A percentile compares a stretch with the other conserved stretches of the same genome.
These are phyloP conservation scores for Debaryomyces hansenii DNA, from an alignment of 805 yeast species.

Conservation along the genomic window DNA sequence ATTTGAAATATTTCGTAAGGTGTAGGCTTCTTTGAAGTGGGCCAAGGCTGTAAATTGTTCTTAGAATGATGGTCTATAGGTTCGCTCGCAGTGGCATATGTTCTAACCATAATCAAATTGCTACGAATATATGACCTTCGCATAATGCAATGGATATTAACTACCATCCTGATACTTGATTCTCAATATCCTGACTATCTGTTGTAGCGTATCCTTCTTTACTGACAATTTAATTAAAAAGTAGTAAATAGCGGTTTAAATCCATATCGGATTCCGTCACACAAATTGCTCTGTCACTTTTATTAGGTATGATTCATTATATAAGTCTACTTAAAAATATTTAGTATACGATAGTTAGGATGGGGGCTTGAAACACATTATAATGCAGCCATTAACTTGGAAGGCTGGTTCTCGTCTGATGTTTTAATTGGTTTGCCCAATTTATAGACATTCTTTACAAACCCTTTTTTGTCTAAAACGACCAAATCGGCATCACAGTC, in stretches of 20 bases:
- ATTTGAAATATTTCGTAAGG: slow-evolving; percentile 67
- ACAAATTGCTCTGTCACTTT: too few species aligned
- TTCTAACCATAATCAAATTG: not conserved
- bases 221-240: too few species aligned
- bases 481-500: slow-evolving; percentile 62
- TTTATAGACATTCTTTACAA: slow-evolving; percentile 50
- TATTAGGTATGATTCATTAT: too few species aligned
- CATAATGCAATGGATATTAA: not conserved
- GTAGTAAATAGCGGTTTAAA: too few species aligned
- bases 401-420: slow-evolving; percentile 16
- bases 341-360: too few species aligned
- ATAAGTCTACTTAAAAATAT: too few species aligned
- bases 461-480: slow-evolving; percentile 43
- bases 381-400: slow-evolving; percentile 15
- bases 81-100: slow-evolving; percentile 8
- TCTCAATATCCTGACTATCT: too few species aligned
- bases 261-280: too few species aligned
- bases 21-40: slow-evolving; percentile 52
- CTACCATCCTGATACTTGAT: too few species aligned
- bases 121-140: not conserved
- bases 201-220: too few species aligned
- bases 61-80: slow-evolving; percentile 21
- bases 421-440: slow-evolving; percentile 38
- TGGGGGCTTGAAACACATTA: not conserved
- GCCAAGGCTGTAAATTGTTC: slow-evolving; percentile 52